Base-by-base conservation (phyloP, 1,284 basidiomycete species). In the Cutaneotrichosporon sp. region DNA sequence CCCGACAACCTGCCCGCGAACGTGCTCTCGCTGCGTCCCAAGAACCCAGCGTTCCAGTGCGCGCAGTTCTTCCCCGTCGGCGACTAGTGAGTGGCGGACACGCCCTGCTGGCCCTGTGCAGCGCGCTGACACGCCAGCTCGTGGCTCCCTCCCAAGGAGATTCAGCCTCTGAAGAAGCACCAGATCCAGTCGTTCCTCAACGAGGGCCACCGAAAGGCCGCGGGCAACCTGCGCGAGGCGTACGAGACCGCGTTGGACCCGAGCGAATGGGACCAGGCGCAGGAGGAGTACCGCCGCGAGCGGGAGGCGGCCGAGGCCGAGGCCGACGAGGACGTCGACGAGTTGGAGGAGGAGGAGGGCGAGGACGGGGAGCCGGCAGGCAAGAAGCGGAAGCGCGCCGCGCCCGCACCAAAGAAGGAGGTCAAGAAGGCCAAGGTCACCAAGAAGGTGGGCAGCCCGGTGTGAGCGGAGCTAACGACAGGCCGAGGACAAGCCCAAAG, bases 231-330 rank as follows among this genome's bases (percentile, higher is more conserved):
- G 46, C 80, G 89, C 43, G 79, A 84, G 56, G 93, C 90, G 16
- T 98, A 97, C 81, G 83, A 86, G 69, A 87, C 90, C 68, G 93
- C 94, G 5, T 83, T 88, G 52, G 87, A 95, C 80, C 94, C 94
- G 1, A 80, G 80, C 38, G 82, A 84, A 55, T 95, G 92, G 91
- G 70, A 73, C 54, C 63, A 57, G 20, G 73, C 75, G 52, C 79
- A 80, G 54, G 82, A 84, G 59, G 84, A 87, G 60, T 81, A 81
- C 34, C 84, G 84, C 56, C 82, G 83, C 45, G 80, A 81, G 2
- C 82, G 81, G 3, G 86, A 87, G 50, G 84, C 82, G 49, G 86
- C 85, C 54, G 86, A 84, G 38, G 84, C 86, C 42, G 74, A 67
- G 20, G 74, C 61, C 16, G 88, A 86, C 0, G 87, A 86, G 55